phyloP scores from a whole-genome alignment of 2,329 filamentous ascomycete species.

The Tolypocladium sp. region DNA sequence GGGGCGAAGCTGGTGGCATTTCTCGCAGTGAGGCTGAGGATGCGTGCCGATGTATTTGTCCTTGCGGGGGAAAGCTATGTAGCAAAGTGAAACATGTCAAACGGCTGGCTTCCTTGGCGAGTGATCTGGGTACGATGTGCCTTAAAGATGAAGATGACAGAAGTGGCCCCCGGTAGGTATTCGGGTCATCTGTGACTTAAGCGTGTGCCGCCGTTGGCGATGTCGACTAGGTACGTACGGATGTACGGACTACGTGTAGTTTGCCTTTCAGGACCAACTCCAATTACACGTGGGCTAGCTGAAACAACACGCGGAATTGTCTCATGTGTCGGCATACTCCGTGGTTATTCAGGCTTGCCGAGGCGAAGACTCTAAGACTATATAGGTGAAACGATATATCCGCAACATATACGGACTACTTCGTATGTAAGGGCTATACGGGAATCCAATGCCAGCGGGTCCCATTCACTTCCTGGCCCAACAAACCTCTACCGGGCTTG shows the following conservation, averaged over 20 bases:
- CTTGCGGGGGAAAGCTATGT: neutral
- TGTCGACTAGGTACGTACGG: neutral
- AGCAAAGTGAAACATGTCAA: neutral
- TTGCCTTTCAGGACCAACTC: neutral
- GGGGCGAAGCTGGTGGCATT: neutral
- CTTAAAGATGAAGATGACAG: neutral
- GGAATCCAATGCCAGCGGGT: neutral
- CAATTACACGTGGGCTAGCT: too few relatives aligned
- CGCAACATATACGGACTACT: neutral
- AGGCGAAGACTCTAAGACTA: neutral
- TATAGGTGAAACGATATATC: neutral
- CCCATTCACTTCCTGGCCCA: neutral
- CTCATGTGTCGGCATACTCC: neutral
- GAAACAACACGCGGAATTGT: neutral
- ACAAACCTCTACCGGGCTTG: neutral
- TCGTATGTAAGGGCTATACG: too few relatives aligned
- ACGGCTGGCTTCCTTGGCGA: neutral
- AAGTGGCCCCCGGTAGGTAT: too few relatives aligned
- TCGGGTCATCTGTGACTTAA: neutral
- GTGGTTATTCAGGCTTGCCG: neutral
- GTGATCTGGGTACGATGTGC: neutral
- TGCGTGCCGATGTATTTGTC: neutral
- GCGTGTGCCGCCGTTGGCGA: neutral
- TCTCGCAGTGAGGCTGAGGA: neutral
- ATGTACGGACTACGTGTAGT: too few relatives aligned